phyloP scores from a whole-genome alignment of 179 eudicot genomes.

The Amaranthus tricolor region DNA sequence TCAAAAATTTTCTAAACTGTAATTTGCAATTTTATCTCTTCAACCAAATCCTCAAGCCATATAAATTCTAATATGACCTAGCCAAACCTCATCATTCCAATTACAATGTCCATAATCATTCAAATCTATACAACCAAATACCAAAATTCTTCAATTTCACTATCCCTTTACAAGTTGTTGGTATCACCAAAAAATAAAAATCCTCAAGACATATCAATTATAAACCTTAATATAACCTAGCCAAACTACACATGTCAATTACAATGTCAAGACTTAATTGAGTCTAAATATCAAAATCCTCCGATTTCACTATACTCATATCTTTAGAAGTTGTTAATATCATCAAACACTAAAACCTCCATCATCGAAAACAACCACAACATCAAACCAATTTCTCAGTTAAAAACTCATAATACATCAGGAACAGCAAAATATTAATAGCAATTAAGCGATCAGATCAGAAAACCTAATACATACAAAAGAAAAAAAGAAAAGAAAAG shows the following conservation, averaged over 20 bases:
- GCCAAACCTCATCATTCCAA: not conserved
- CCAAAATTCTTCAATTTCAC: not conserved
- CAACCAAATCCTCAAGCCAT: not conserved
- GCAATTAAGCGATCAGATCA: not conserved
- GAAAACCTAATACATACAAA: slow-evolving; percentile 1
- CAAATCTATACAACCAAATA: not conserved
- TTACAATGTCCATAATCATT: not conserved
- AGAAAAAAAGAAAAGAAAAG: not conserved
- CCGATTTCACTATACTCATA: not conserved
- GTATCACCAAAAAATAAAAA: not conserved
- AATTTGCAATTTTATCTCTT: too few species aligned
- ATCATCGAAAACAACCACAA: not conserved
- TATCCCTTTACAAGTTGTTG: not conserved
- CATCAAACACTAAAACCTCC: not conserved
- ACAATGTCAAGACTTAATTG: not conserved
- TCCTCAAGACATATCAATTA: not conserved
- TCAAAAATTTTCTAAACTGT: too few species aligned
- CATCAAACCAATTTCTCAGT: not conserved
- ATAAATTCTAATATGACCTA: not conserved
- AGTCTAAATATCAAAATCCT: not conserved
- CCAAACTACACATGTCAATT: not conserved
- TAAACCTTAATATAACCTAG: not conserved
- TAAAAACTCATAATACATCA: not conserved
- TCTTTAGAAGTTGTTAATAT: not conserved
- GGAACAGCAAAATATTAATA: not conserved